These are phyloP conservation scores for Murraya koenigii DNA, from an alignment of 345 rosid species.

Conservation along the genomic window DNA sequence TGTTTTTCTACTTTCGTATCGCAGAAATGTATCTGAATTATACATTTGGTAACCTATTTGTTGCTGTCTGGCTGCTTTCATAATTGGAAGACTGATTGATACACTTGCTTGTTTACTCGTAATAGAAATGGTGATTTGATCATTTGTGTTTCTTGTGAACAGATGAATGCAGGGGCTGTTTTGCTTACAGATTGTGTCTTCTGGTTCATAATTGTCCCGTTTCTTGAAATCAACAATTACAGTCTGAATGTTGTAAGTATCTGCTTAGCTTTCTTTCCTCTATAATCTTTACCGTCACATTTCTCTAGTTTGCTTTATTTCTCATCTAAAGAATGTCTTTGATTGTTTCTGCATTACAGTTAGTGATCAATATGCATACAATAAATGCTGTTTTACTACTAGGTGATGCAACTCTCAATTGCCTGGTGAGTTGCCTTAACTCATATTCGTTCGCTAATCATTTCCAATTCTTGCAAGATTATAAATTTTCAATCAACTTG, in stretches of 20 bases:
- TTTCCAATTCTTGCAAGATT: slow-evolving; percentile 7
- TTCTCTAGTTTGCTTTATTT: too few relatives aligned
- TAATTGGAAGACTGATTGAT: background rate
- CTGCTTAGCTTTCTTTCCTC: background rate
- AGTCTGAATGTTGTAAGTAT: slow-evolving; percentile 68
- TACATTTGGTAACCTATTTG: background rate
- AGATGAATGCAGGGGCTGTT: slow-evolving; percentile 99
- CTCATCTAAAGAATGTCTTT: background rate
- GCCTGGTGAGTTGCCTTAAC: slow-evolving; percentile 50
- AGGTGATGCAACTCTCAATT: slow-evolving; percentile 76
- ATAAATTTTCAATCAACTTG: background rate
- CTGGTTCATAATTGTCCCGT: slow-evolving; percentile 91
- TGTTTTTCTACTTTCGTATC: too few relatives aligned
- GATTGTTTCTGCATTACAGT: slow-evolving; percentile 37
- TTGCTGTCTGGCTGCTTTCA: background rate
- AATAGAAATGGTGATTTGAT: background rate
- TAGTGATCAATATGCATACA: slow-evolving; percentile 79
- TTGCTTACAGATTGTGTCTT: slow-evolving; percentile 91
- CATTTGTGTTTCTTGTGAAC: slow-evolving; percentile 16
- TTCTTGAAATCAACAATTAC: slow-evolving; percentile 74
- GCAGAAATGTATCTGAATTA: background rate
- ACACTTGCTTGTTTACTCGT: background rate
- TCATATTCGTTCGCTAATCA: background rate
- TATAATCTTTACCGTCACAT: background rate
- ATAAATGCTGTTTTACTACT: slow-evolving; percentile 74